Conservation (phyloP, 441 rosid genomes). For the Aquilaria agallochum region DNA sequence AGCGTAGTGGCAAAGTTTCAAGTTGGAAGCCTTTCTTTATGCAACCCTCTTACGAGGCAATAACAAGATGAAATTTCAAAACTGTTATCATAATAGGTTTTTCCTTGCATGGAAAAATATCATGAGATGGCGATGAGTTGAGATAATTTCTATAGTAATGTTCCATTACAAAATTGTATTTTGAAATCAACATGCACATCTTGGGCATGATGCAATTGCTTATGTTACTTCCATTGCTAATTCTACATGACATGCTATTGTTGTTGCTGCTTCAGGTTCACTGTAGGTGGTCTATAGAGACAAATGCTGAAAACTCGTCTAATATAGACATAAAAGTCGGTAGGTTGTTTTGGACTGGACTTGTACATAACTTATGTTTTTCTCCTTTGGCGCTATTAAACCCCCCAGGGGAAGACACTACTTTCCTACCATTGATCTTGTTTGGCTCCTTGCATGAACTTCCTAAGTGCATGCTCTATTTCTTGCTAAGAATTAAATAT, state of each 20-base stretch:
- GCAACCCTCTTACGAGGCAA: too few relatives aligned
- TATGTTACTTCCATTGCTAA: not conserved
- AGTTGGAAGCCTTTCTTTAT: too few relatives aligned
- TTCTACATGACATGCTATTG: not conserved
- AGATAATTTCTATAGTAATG: too few relatives aligned
- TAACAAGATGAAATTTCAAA: too few relatives aligned
- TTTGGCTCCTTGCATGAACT: not conserved
- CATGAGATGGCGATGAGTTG: too few relatives aligned
- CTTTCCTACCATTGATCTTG: not conserved
- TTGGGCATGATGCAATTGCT: not conserved
- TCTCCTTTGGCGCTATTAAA: not conserved
- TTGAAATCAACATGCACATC: too few relatives aligned
- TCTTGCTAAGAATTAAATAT: not conserved
- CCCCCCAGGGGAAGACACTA: not conserved
- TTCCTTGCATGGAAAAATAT: too few relatives aligned
- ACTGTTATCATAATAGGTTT: too few relatives aligned
- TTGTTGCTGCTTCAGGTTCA: conserved; percentile 63
- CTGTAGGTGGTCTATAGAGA: conserved; percentile 78
- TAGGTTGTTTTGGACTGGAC: conserved; percentile 31
- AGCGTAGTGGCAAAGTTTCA: too few relatives aligned
- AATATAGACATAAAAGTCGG: conserved; percentile 79
- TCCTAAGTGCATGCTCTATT: not conserved
- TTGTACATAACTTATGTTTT: not conserved
- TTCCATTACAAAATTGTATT: too few relatives aligned
- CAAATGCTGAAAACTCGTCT: conserved; percentile 56